Evolutionary conservation across 1,284 basidiomycete genomes (phyloP), one percentile per base, ranked within the genome.

Genomic region (Sporisorium scitamineum): DNA sequence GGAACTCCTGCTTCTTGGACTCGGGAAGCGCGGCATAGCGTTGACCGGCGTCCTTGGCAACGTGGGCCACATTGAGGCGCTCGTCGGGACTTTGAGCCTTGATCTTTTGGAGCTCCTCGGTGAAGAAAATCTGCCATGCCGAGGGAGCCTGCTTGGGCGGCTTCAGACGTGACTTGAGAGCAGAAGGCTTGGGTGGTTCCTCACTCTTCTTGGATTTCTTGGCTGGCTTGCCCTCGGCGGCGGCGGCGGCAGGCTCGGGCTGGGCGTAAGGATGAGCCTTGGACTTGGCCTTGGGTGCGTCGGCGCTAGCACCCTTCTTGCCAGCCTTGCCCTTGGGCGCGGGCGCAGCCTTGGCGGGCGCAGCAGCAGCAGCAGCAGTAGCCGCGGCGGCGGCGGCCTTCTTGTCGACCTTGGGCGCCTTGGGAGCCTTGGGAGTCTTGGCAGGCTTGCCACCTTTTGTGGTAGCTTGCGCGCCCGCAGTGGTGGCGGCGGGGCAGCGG

Each of bases 71-170:
- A 86, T 97, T 97, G 54, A 97, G 90, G 87, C 95, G 95, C 62
- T 84, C 84, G 18, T 76, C 79, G 6, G 80, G 78, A 37, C 80
- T 74, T 41, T 79, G 74, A 0, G 90, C 90, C 87, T 95, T 94
- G 54, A 82, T 80, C 86, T 94, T 93, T 82, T 91, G 90, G 78
- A 97, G 94, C 90, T 94, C 95, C 85, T 97, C 94, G 41, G 94
- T 94, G 86, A 97, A 97, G 87, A 94, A 97, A 57, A 97, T 89
- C 87, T 97, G 95, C 95, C 95, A 97, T 47, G 94, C 94, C 6
- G 94, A 95, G 6, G 93, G 94, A 14, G 95, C 93, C 81, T 95
- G 90, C 87, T 95, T 95, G 48, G 95, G 95, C 34, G 93, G 94
- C 66, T 92, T 91, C 64, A 97, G 88, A 27, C 86, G 87, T 11